These are phyloP conservation scores for Naganishia vaughanmartiniae DNA, from an alignment of 768 basidiomycete genomes.

Conservation along the genomic window DNA sequence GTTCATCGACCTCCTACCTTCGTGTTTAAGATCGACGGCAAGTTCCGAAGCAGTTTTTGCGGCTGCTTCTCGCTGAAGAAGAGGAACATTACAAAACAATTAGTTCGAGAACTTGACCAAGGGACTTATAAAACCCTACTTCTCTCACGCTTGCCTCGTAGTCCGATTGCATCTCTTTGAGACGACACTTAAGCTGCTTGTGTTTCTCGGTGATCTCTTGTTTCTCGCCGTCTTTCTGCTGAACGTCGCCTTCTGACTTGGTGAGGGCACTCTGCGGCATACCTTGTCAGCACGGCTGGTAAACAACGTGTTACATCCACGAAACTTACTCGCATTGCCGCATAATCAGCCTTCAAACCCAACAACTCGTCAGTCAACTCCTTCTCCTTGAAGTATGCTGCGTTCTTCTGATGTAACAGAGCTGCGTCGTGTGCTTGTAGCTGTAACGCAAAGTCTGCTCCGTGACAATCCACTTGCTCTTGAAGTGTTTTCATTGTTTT, in stretches of 20 bases:
- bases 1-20: background rate
- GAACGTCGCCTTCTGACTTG: background rate
- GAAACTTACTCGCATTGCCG: background rate
- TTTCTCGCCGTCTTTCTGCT: slow-evolving; percentile 1
- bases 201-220: background rate
- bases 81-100: background rate
- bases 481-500: background rate
- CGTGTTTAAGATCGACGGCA: background rate
- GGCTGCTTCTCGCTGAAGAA: background rate
- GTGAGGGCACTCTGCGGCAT: background rate
- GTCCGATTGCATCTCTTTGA: background rate
- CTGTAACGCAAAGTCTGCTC: background rate
- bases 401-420: background rate
- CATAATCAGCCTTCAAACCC: background rate
- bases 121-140: background rate
- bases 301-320: no score
- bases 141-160: slow-evolving; percentile 8
- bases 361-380: background rate
- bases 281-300: no score
- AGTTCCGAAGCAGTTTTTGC: background rate
- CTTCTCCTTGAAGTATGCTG: background rate
- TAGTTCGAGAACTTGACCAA: background rate
- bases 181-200: background rate
- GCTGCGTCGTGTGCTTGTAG: background rate
- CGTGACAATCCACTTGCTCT: background rate